Evolutionary conservation across 164 flowering plant genomes (phyloP), one percentile per base, ranked within the genome.

Genomic region (Chimonanthus praecox): DNA sequence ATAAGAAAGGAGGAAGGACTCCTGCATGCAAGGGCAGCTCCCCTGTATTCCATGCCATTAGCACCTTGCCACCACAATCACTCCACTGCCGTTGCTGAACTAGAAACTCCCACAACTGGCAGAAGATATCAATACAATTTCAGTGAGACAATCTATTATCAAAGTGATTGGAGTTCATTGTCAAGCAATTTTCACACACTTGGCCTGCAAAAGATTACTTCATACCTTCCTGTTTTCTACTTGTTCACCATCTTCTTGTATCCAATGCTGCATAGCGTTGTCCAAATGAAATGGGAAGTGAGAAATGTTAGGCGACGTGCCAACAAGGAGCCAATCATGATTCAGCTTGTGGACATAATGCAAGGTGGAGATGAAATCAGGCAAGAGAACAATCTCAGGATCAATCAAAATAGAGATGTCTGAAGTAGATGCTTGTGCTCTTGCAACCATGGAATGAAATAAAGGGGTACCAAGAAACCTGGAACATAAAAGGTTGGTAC

Each of bases 1-100:
- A 90, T 80, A 92, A 82, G 80, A 95, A 95, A 70, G 99, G 94
- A 75, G 98, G 99, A 61, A 95, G 87, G 48, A 93, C 94, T 69
- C 94, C 98, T 46, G 78, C 79, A 81, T 95, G 94, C 73, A 92
- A 80, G 65, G 98, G 97, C 62, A 81, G 51, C 71, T 87, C 89
- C 64, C 81, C 84, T 20, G 80, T 88, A 78, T 88, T 95, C 99
- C 99, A 95, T 64, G 97, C 99, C 85, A 90, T 72, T 65, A 93
- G 84, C 80, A 85, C 80, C 77, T 75, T 86, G 69, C 77, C 83
- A 10, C 81, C 83, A 77, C 85, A 83, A 64, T 60, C 54, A 71
- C 68, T 81, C 82, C 78, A 51, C 48, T 75, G 78, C 81, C 77
- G 63, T 51, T 70, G 80, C 64, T 78, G 80, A 67, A 72, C 70